Percentiles rank a stretch among this genome's conserved stretches.
Evolutionary conservation across 2,329 filamentous ascomycete genomes (phyloP).

Genomic region (Neoascochyta sp.): DNA sequence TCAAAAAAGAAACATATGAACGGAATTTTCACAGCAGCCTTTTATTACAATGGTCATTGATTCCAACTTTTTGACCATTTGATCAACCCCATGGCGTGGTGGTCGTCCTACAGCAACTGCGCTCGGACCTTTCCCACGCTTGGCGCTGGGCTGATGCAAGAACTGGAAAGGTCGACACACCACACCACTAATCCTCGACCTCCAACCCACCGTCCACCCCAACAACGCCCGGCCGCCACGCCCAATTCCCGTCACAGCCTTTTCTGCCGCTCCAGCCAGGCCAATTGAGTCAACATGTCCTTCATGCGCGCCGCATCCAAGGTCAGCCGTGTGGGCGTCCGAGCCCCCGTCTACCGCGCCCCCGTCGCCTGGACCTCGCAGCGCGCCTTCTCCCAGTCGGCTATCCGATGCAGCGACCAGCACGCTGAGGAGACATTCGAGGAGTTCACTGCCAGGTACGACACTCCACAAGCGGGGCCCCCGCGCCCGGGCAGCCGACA

Average conservation of each 20-base stretch:
- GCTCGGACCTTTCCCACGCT: slow-evolving; percentile 12
- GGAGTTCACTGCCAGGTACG: slow-evolving; percentile 95
- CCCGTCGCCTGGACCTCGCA: slow-evolving; percentile 33
- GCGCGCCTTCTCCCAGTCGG: slow-evolving; percentile 52
- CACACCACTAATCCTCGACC: slow-evolving; percentile 20
- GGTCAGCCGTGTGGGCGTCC: slow-evolving; percentile 32
- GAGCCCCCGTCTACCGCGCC: slow-evolving; percentile 34
- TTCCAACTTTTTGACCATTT: too few species aligned
- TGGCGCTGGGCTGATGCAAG: slow-evolving; percentile 14
- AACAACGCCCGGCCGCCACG: slow-evolving; percentile 20
- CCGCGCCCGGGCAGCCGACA: slow-evolving; percentile 9
- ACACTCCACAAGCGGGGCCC: slow-evolving; percentile 20
- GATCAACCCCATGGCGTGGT: too few species aligned
- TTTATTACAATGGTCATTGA: too few species aligned
- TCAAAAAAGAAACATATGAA: too few species aligned
- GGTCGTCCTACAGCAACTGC: too few species aligned
- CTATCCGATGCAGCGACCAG: slow-evolving; percentile 44
- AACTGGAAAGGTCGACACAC: slow-evolving; percentile 8
- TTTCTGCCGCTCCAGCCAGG: slow-evolving; percentile 18
- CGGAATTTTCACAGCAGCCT: too few species aligned
- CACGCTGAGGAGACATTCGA: slow-evolving; percentile 97
- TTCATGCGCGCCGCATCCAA: slow-evolving; percentile 38
- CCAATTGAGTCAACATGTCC: slow-evolving; percentile 36
- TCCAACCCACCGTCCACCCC: slow-evolving; percentile 24
- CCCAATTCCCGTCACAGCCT: slow-evolving; percentile 14